phyloP scores from a whole-genome alignment of 78 protist species.

The Goniomonas avonlea region DNA sequence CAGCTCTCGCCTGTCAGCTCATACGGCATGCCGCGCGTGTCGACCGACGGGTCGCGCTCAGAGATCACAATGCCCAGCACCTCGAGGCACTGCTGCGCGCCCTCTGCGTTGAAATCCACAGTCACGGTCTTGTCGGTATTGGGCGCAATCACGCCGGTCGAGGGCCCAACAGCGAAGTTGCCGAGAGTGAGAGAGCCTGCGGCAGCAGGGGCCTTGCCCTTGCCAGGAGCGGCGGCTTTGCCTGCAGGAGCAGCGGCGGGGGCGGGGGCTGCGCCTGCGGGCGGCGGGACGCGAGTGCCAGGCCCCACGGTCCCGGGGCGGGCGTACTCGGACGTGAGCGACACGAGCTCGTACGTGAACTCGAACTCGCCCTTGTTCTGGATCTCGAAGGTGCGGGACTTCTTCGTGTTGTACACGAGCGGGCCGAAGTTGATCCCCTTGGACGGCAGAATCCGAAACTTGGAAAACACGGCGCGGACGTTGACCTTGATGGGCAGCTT shows the following conservation, averaged over 20 bases:
- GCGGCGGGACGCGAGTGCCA: neutral
- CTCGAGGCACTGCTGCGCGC: neutral
- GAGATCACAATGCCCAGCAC: conserved; percentile 33
- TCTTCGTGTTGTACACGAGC: neutral
- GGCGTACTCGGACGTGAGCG: neutral
- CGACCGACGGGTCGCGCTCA: conserved; percentile 38
- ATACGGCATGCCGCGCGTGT: conserved; percentile 33
- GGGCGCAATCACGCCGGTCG: conserved; percentile 30
- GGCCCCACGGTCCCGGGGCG: conserved; percentile 5
- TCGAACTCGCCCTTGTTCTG: conserved; percentile 63
- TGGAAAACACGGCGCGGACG: conserved; percentile 28
- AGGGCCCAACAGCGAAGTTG: conserved; percentile 40
- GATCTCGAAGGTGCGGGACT: conserved; percentile 43
- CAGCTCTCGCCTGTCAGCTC: conserved; percentile 65
- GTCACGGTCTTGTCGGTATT: conserved; percentile 21
- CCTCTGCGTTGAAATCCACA: conserved; percentile 35
- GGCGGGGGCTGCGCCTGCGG: neutral
- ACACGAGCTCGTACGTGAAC: neutral
- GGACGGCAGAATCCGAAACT: conserved; percentile 38
- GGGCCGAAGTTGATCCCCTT: conserved; percentile 69
- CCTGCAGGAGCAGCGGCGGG: neutral
- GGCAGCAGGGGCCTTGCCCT: neutral
- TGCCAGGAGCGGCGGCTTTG: neutral
- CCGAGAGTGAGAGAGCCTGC: conserved; percentile 32
- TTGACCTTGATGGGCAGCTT: conserved; percentile 2